Evolutionary conservation across 2,329 filamentous ascomycete genomes (phyloP).

Genomic region (Talaromyces atroroseus): DNA sequence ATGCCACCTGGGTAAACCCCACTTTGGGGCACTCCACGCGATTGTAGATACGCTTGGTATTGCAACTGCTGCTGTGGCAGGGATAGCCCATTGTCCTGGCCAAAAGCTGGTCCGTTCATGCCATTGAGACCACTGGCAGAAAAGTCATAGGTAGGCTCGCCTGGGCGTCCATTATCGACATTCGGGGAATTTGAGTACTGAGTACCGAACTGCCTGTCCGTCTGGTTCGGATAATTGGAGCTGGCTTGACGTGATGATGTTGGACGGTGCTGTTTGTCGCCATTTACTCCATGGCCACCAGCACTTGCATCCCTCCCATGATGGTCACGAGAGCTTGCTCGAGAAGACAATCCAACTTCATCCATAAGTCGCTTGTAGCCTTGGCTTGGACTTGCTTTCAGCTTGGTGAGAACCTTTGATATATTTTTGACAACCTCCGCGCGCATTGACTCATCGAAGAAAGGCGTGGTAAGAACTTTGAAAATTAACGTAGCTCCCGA

Average conservation of each 20-base stretch:
- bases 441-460: constrained; percentile 89
- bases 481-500: constrained; percentile 96
- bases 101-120: constrained; percentile 29
- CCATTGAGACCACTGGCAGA: constrained; percentile 19
- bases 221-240: constrained; percentile 30
- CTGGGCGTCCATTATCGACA: constrained; percentile 32
- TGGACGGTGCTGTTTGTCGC: constrained; percentile 40
- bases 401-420: constrained; percentile 76
- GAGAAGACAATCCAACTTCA: constrained; percentile 78
- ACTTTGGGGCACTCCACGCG: constrained; percentile 37
- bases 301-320: constrained; percentile 32
- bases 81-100: constrained; percentile 36
- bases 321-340: constrained; percentile 35
- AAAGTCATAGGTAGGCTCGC: constrained; percentile 36
- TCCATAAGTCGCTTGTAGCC: constrained; percentile 99
- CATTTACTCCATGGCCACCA: constrained; percentile 26
- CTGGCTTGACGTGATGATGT: constrained; percentile 35
- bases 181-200: constrained; percentile 29
- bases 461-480: constrained; percentile 95
- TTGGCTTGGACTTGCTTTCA: constrained; percentile 90
- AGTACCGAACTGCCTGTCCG: constrained; percentile 40
- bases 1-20: constrained; percentile 43
- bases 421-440: constrained; percentile 86
- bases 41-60: constrained; percentile 52
- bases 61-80: constrained; percentile 50